Evolutionary conservation across 257 asterid genomes (phyloP).

Genomic region (Primulina eburnea): DNA sequence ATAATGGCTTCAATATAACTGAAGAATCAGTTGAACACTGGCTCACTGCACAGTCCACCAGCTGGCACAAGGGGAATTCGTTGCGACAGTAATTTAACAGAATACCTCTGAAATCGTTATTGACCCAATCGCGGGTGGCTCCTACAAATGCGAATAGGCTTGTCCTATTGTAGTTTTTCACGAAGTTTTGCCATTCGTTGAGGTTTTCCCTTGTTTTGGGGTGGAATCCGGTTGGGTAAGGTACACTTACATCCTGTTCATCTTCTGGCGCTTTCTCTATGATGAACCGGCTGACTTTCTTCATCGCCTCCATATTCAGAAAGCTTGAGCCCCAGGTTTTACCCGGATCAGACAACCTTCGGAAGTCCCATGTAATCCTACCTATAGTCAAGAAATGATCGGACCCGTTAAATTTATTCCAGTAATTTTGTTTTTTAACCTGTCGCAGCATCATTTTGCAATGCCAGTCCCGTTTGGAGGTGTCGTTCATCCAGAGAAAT

Average conservation of each 20-base stretch:
- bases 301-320: slow-evolving; percentile 66
- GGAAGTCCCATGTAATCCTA: slow-evolving; percentile 79
- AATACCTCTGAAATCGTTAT: slow-evolving; percentile 47
- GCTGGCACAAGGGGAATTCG: slow-evolving; percentile 42
- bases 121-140: slow-evolving; percentile 39
- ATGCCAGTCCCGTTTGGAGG: slow-evolving; percentile 50
- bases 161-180: slow-evolving; percentile 39
- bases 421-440: slow-evolving; percentile 50
- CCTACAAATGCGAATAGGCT: slow-evolving; percentile 56
- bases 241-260: slow-evolving; percentile 62
- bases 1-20: slow-evolving; percentile 33
- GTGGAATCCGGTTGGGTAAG: slow-evolving; percentile 94
- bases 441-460: slow-evolving; percentile 59
- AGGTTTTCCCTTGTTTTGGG: slow-evolving; percentile 49
- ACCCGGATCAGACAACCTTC: slow-evolving; percentile 58
- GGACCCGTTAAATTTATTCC: slow-evolving; percentile 63
- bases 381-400: slow-evolving; percentile 77
- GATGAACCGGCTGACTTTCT: slow-evolving; percentile 50
- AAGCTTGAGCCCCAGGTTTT: slow-evolving; percentile 72
- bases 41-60: slow-evolving; percentile 54
- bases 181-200: slow-evolving; percentile 53
- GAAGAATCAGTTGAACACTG: slow-evolving; percentile 46
- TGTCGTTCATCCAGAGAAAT: slow-evolving; percentile 52
- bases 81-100: slow-evolving; percentile 42
- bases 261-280: slow-evolving; percentile 74